Evolutionary conservation across 2,329 filamentous ascomycete genomes (phyloP), one percentile per base, ranked within the genome.

Genomic region (Xylaria sp.): DNA sequence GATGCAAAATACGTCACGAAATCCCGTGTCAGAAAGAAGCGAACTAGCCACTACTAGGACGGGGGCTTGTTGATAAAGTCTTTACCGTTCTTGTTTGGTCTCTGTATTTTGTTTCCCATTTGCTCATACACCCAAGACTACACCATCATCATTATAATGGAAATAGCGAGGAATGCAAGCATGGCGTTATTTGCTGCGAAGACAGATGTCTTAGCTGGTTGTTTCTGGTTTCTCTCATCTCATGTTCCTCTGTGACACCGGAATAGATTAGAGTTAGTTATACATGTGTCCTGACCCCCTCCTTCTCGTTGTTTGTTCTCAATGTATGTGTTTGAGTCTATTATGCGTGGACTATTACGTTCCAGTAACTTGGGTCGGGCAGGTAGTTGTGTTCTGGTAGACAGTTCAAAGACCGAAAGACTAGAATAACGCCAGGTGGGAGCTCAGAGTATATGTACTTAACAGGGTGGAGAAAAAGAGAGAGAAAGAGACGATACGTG

Each of bases 61-160:
- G 10, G 27, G 17, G 47, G 5, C 27, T 50, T 31, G 33, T 31
- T 17, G n/a, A 49, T 38, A 11, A 25, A 29, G 45, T 17, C 33
- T 50, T 38, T 29, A 22, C 42, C n/a, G 17, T 25, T 36, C 27
- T 33, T 45, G 38, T 66, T 49, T 54, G 39, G 45, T 45, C 49
- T 64, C 65, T 60, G 54, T 54, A 63, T 51, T 55, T 57, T 63
- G 38, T 57, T 63, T 63, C 42, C 54, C 38, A 39, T 64, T 50
- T 65, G 56, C 53, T 58, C 61, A 61, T 59, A 61, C 56, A 66
- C 59, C 51, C 45, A 13, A 53, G 33, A 39, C 54, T 42, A 61
- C 65, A 64, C 60, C 50, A 65, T 64, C 50, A 59, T 66, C 47
- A 53, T 42, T 65, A 65, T 67, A 67, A 67, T 64, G 61, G 56